A percentile compares a stretch with the other conserved stretches of the same genome.
Evolutionary conservation across 306 rosid genomes (phyloP).

Genomic region (Medicago truncatula): DNA sequence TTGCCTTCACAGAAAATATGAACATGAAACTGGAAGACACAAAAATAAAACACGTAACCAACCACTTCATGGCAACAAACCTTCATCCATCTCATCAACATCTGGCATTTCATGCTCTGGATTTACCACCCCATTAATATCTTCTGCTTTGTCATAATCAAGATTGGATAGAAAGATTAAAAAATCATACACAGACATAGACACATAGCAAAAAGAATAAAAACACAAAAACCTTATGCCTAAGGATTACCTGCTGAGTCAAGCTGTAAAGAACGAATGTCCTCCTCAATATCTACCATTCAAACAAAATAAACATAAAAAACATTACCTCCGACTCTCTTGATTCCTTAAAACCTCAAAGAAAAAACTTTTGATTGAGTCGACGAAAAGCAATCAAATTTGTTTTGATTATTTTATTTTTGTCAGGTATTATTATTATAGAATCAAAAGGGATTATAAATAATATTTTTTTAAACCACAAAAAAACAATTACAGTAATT

Average conservation of each 20-base stretch:
- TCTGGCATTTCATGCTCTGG: constrained; percentile 63
- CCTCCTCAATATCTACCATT: constrained; percentile 83
- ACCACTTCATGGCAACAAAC: constrained; percentile 55
- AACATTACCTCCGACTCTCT: constrained; percentile 37
- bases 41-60: constrained; percentile 19
- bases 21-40: neutral
- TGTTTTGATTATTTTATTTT: too few species aligned
- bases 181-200: constrained; percentile 22
- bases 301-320: constrained; percentile 44
- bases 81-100: constrained; percentile 77
- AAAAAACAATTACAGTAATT: neutral
- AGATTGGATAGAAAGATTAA: constrained; percentile 36
- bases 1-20: constrained; percentile 3
- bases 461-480: neutral
- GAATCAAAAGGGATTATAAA: neutral
- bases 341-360: constrained; percentile 30
- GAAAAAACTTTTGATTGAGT: too few species aligned
- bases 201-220: neutral
- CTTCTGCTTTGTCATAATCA: constrained; percentile 60
- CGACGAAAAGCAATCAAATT: too few species aligned
- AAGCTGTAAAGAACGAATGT: constrained; percentile 88
- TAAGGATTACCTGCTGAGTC: constrained; percentile 73
- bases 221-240: constrained; percentile 34
- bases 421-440: neutral
- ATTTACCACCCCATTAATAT: constrained; percentile 60